Base-by-base conservation (phyloP, 495 filamentous ascomycete species). In the Cudoniella acicularis region DNA sequence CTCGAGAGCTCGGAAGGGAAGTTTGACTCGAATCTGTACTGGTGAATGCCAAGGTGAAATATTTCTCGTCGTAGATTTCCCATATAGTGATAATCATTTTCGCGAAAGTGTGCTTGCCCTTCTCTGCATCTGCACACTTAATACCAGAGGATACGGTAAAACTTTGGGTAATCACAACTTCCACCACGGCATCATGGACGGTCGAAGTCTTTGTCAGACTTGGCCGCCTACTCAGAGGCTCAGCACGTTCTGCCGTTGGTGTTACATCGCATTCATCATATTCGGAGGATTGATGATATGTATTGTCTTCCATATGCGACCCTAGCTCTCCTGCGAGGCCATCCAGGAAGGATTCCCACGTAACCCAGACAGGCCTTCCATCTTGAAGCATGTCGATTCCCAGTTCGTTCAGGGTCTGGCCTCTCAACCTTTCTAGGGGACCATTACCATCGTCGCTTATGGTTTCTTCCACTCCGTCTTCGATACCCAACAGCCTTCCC, bases 11-110 rank as follows among this genome's bases (percentile, higher is more conserved):
- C 10, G 61, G 24, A 16, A 62, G 30, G 18, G 67, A 56, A 3
- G 69, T 54, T 22, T 72, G 25, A 9, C 64, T 41, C 3, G 70
- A 70, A 9, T 75, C 72, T 22, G 74, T 73, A 52, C 67, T 75
- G 4, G 84, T 88, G 58, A 88, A 89, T 0, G 86, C 86, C 40
- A 88, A 70, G 2, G 83, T 87, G 62, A 79, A 88, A 66, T 82
- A 87, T 18, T 75, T 79, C 62, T 82, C 64, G 36, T 79, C 76
- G 43, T 82, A 80, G 20, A 86, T 70, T 24, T 76, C 74, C 82
- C 84, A 89, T 17, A 83, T 75, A 1, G 83, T 84, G 21, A 89
- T 76, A 30, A 87, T 85, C 86, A 88, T 86, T 64, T 82, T 85
- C 2, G 85, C 80, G 47, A 63, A 59, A 1, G 53, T 56, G 16